These are phyloP conservation scores for Coffea canephora DNA, from an alignment of 257 asterid species.

Conservation along the genomic window DNA sequence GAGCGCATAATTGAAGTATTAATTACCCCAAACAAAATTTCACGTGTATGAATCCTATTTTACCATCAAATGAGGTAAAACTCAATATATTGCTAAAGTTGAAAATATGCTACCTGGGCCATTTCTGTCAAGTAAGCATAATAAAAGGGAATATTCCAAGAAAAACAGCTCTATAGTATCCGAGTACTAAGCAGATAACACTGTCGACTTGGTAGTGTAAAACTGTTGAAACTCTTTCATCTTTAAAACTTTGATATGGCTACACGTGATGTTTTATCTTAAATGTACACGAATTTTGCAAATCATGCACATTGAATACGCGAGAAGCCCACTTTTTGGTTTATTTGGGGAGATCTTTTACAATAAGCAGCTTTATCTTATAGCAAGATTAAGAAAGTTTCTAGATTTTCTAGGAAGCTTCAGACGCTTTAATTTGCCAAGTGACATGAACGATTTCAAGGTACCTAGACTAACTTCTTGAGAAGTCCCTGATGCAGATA, in stretches of 20 bases:
- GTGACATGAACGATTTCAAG: too few relatives aligned
- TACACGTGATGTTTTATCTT: constrained; percentile 1
- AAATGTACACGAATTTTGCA: neutral
- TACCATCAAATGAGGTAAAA: neutral
- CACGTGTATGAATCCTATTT: neutral
- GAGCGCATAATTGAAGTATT: neutral
- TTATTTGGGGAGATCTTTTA: neutral
- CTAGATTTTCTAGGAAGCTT: too few relatives aligned
- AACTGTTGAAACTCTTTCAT: neutral
- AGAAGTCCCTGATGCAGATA: too few relatives aligned
- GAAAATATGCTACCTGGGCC: neutral
- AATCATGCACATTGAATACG: constrained; percentile 5
- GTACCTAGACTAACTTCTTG: too few relatives aligned
- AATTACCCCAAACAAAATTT: neutral
- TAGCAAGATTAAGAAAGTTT: too few relatives aligned
- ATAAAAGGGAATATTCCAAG: neutral
- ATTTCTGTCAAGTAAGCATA: neutral
- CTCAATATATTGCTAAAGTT: neutral
- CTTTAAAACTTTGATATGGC: constrained; percentile 4
- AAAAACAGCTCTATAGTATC: neutral
- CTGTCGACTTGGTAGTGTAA: neutral
- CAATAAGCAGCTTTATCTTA: neutral
- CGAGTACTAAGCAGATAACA: neutral
- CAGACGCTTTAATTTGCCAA: too few relatives aligned
- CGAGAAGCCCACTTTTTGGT: neutral